Evolutionary conservation across 495 filamentous ascomycete genomes (phyloP), one percentile per base, ranked within the genome.

Genomic region (Hypoxylon subgilvum): DNA sequence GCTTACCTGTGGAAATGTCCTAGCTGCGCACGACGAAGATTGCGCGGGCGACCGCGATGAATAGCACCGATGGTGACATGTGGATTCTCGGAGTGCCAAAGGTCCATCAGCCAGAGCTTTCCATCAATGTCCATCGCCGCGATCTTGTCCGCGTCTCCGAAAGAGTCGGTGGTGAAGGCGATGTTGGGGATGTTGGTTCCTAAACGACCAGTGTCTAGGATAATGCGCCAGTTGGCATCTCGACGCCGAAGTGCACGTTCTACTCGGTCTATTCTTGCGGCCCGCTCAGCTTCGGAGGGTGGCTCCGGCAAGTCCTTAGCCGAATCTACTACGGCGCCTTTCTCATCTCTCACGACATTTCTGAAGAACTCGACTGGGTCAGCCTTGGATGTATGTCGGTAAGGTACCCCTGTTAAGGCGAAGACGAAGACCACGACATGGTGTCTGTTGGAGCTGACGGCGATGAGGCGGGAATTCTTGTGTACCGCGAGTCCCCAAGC

Each of bases 401-500:
- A 69, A 5, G 32, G 32, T 12, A 67, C 21, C 16, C 77, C 71
- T 6, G 75, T 76, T 21, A 92, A 76, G 0, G 87, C 88, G 69
- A 91, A 90, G 2, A 86, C 87, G 67, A 89, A 91, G 12, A 95
- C 81, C 3, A 79, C 82, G 40, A 94, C 84, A 22, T 82, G 73
- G 19, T 78, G 71, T 2, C 63, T 81, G 65, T 98, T 97, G 0
- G 88, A 84, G 47, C 87, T 86, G 13, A 93, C 87, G 0, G 92
- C 94, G 46, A 98, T 82, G 30, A 96, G 70, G 2, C 91, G 81
- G 9, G 87, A 86, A 54, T 85, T 77, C 57, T 86, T 83, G 63
- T 97, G 93, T 10, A 94, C 82, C 5, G 93, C 89, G 28, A 98
- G 67, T 0, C 94, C 94, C 94, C 94, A 98, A 3, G 91, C 93